Percentiles rank a stretch among this genome's conserved stretches.
Evolutionary conservation across 2,329 filamentous ascomycete genomes (phyloP).

Genomic region (Cyanodermella asteris): DNA sequence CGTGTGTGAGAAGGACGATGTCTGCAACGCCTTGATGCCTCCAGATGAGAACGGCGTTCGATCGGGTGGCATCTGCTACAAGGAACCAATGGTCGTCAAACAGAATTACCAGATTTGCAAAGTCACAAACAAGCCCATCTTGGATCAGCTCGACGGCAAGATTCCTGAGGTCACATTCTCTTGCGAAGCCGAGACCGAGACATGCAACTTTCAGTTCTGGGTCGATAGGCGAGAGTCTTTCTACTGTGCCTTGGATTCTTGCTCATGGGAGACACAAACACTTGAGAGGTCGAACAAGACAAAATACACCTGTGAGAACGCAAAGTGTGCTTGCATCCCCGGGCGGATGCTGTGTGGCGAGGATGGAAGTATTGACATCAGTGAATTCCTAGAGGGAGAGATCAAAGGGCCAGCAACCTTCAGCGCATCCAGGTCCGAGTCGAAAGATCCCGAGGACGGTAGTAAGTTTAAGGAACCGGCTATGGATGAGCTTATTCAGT

Average conservation of each 20-base stretch:
- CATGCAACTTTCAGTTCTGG: slow-evolving; percentile 98
- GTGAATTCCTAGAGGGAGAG: slow-evolving; percentile 60
- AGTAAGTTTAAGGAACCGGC: slow-evolving; percentile 78
- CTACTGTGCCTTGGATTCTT: slow-evolving; percentile 75
- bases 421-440: slow-evolving; percentile 37
- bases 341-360: slow-evolving; percentile 89
- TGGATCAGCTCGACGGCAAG: slow-evolving; percentile 62
- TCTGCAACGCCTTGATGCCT: slow-evolving; percentile 75
- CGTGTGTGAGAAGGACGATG: slow-evolving; percentile 64
- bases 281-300: slow-evolving; percentile 56
- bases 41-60: slow-evolving; percentile 54
- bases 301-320: slow-evolving; percentile 61
- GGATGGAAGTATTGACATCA: slow-evolving; percentile 74
- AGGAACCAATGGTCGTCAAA: slow-evolving; percentile 71
- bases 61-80: slow-evolving; percentile 93
- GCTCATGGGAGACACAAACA: slow-evolving; percentile 48
- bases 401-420: slow-evolving; percentile 82
- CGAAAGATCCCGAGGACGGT: slow-evolving; percentile 38
- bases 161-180: slow-evolving; percentile 88
- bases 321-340: slow-evolving; percentile 70
- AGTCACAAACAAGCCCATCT: slow-evolving; percentile 88
- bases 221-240: slow-evolving; percentile 87
- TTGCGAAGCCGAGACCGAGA: slow-evolving; percentile 50
- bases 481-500: slow-evolving; percentile 77
- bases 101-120: slow-evolving; percentile 96